Evolutionary conservation across 495 filamentous ascomycete species (phyloP).

Genomic region (Penicillium atrosanguineum): DNA sequence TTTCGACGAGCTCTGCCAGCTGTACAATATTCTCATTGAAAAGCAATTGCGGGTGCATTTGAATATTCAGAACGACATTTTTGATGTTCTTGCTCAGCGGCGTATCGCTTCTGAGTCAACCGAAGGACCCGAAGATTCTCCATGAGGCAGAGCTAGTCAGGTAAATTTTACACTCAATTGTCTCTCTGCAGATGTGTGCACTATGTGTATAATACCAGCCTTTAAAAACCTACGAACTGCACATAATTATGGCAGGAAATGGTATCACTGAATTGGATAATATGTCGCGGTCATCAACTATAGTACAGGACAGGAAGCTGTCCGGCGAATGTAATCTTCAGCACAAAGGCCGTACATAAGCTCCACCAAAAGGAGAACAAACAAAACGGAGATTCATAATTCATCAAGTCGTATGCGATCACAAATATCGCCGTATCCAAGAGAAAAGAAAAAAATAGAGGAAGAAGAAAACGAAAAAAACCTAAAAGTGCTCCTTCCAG

Average conservation of each 20-base stretch:
- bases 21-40: conserved; percentile 6
- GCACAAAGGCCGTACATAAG: background rate
- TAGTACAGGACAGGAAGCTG: conserved; percentile 14
- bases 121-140: background rate
- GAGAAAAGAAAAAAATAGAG: background rate
- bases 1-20: conserved; percentile 9
- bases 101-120: background rate
- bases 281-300: conserved; percentile 9
- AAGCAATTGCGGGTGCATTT: conserved; percentile 14
- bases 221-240: background rate
- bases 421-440: background rate
- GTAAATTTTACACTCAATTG: background rate
- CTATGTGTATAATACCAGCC: background rate
- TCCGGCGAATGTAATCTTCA: conserved; percentile 8
- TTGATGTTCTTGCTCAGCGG: background rate
- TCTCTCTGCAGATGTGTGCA: background rate
- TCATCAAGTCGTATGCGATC: conserved; percentile 22
- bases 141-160: background rate
- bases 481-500: conserved; percentile 92
- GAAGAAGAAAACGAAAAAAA: conserved; percentile 1
- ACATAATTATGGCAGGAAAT: background rate
- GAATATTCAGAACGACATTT: background rate
- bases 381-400: conserved; percentile 17
- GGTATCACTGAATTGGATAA: background rate
- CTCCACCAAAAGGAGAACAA: background rate